Evolutionary conservation across 2,329 filamentous ascomycete species (phyloP).

Genomic region (Phaeophleospora eucalypticola): DNA sequence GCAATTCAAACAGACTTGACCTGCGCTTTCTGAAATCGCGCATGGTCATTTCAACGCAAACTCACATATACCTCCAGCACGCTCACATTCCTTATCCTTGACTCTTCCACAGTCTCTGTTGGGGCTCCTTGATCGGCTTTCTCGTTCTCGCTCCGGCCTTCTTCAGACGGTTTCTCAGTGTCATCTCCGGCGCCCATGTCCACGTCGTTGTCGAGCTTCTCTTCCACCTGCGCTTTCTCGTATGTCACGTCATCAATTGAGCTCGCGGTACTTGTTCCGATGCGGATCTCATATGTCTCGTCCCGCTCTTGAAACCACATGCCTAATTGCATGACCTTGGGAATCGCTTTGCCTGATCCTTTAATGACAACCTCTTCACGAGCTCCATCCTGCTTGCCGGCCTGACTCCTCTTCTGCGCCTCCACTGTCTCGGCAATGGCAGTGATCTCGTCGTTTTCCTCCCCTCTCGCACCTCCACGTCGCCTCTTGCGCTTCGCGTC

Average conservation of each 20-base stretch:
- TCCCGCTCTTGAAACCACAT: conserved; percentile 60
- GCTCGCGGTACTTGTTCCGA: conserved; percentile 61
- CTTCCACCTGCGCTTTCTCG: conserved; percentile 22
- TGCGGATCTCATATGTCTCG: conserved; percentile 52
- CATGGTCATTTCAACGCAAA: conserved; percentile 18
- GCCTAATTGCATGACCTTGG: conserved; percentile 59
- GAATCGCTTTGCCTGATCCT: conserved; percentile 64
- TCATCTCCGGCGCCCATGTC: background rate
- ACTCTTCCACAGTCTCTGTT: conserved; percentile 30
- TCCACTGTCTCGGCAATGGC: conserved; percentile 38
- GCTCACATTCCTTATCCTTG: conserved; percentile 36
- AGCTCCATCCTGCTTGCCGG: conserved; percentile 29
- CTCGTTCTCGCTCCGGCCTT: conserved; percentile 19
- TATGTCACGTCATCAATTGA: conserved; percentile 63
- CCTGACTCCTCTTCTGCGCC: conserved; percentile 24
- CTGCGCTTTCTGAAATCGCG: background rate
- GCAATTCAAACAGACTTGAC: background rate
- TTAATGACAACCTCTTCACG: conserved; percentile 54
- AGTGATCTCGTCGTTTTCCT: conserved; percentile 25
- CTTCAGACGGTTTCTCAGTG: conserved; percentile 14
- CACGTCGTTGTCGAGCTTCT: conserved; percentile 10
- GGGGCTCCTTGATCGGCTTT: conserved; percentile 18
- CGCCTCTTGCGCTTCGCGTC: conserved; percentile 17
- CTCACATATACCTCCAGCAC: conserved; percentile 34
- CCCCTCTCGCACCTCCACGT: conserved; percentile 2